Evolutionary conservation across 2,329 filamentous ascomycete species (phyloP), one percentile per base, ranked within the genome.

Genomic region (Trichoderma gracile): DNA sequence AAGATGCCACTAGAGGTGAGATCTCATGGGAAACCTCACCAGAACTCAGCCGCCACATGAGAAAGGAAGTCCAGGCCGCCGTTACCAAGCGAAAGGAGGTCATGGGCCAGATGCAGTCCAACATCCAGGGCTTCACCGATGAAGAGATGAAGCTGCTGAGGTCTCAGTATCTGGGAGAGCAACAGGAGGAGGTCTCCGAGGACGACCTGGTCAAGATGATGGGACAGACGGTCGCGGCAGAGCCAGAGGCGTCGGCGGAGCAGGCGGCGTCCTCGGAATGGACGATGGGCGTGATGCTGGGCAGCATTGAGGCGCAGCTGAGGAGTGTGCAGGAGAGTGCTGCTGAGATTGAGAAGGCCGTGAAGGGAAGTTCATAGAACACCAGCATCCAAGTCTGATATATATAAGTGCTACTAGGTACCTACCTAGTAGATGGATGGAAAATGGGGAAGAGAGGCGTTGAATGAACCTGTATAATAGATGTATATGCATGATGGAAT

Each of bases 11-110:
- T 57, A 72, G 78, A 19, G 91, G 91, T 27, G 72, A 79, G 5
- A 81, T 91, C n/a, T 82, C 87, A 3, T 96, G 86, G 86, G 38
- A 75, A 33, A 86, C 80, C 23, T 77, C 80, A 1, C 65, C 72
- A 1, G 80, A 84, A 43, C 73, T 82, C n/a, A 66, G 66, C 33
- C 70, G 71, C 6, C 80, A 78, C 71, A 79, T 82, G 69, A 61
- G 66, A 40, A 70, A 71, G 55, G 70, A 77, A 69, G 71, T 70
- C 8, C 67, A 67, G 46, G 71, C 70, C 3, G 77, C 74, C 23
- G 65, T 73, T 9, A 45, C 66, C 49, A 73, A 76, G 69, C 71
- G 74, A 58, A 76, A 74, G 67, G 71, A 75, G 23, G 75, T 78
- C 61, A 75, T 76, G 76, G 74, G 75, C 42, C 71, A 73, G 65